These are phyloP conservation scores for Candolleomyces aberdarensis DNA, from an alignment of 768 basidiomycete species.

Conservation along the genomic window DNA sequence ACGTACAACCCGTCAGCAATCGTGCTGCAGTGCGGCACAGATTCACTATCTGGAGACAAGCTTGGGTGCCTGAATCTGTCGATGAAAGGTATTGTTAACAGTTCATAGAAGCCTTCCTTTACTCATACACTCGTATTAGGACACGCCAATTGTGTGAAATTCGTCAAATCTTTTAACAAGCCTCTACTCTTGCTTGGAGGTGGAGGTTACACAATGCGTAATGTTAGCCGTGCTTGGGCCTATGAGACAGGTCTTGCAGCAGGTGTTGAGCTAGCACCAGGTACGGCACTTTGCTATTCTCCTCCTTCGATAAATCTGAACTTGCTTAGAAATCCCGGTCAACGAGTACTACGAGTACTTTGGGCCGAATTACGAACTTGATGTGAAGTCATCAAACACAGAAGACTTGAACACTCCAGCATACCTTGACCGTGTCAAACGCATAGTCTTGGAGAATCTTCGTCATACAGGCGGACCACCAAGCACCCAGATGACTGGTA, in stretches of 20 bases:
- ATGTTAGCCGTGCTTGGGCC: conserved; percentile 96
- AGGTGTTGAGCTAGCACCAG: conserved; percentile 85
- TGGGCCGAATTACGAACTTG: conserved; percentile 94
- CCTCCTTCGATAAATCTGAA: not conserved
- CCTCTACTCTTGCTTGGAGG: conserved; percentile 94
- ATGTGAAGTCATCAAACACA: conserved; percentile 92
- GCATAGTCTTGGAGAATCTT: conserved; percentile 89
- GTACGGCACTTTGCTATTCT: conserved; percentile 38
- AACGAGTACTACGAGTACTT: conserved; percentile 99
- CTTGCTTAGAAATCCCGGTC: conserved; percentile 78
- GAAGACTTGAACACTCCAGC: conserved; percentile 93
- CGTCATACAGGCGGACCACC: conserved; percentile 86
- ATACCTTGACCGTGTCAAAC: conserved; percentile 90
- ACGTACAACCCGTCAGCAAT: conserved; percentile 93
- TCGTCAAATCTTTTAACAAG: conserved; percentile 94
- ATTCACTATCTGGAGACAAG: conserved; percentile 95
- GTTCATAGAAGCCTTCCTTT: not conserved
- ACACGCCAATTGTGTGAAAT: conserved; percentile 96
- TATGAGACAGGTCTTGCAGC: conserved; percentile 98
- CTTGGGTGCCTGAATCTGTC: conserved; percentile 94
- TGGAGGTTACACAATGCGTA: conserved; percentile 98
- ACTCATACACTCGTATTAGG: conserved; percentile 23
- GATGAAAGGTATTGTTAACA: conserved; percentile 66
- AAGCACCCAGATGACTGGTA: conserved; percentile 88
- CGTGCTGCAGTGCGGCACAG: conserved; percentile 96